phyloP scores from a whole-genome alignment of 2,329 filamentous ascomycete genomes.

The Exophiala mesophila region DNA sequence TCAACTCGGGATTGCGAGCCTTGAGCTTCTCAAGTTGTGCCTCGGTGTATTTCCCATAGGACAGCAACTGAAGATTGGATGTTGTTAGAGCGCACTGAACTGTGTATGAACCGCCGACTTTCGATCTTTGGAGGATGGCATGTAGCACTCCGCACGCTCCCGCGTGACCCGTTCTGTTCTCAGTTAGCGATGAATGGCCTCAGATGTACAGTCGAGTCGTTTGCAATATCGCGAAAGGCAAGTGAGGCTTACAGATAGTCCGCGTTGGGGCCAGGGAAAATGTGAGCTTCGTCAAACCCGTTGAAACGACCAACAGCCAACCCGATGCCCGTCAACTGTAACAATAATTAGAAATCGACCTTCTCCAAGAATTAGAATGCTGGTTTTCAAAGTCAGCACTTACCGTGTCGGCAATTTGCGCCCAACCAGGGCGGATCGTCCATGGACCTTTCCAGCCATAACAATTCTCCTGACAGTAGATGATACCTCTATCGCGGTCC shows the following conservation, averaged over 20 bases:
- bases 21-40: conserved; percentile 6
- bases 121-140: not conserved
- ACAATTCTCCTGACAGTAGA: conserved; percentile 68
- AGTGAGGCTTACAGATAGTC: conserved; percentile 5
- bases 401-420: conserved; percentile 65
- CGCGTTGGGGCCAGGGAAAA: conserved; percentile 9
- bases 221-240: no score
- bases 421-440: conserved; percentile 63
- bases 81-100: conserved; percentile 8
- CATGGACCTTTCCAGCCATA: conserved; percentile 63
- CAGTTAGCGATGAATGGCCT: no score
- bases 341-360: not conserved
- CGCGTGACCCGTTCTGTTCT: conserved; percentile 4
- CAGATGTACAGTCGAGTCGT: no score
- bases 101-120: conserved; percentile 9
- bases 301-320: conserved; percentile 34
- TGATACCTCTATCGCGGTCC: conserved; percentile 55
- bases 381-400: conserved; percentile 30
- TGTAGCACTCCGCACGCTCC: conserved; percentile 5
- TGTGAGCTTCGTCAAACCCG: conserved; percentile 23
- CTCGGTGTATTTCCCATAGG: conserved; percentile 7
- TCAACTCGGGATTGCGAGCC: conserved; percentile 7
- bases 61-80: conserved; percentile 11
- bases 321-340: conserved; percentile 5
- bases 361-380: not conserved